Evolutionary conservation across 805 yeast genomes (phyloP).

Genomic region (Kuraishia floccosa): DNA sequence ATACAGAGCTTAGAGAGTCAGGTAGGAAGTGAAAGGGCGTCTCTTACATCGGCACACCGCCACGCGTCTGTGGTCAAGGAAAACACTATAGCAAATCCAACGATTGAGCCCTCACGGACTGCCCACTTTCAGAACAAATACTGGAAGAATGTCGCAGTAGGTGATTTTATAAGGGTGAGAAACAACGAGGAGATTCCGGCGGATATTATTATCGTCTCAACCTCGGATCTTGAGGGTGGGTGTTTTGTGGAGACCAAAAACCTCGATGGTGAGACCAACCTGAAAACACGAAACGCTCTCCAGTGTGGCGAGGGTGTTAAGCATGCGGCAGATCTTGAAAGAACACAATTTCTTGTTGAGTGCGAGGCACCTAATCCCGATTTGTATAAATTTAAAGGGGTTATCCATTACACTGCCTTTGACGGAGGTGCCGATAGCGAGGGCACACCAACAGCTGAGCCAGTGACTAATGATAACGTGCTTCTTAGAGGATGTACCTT

Average conservation of each 20-base stretch:
- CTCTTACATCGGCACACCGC: constrained; percentile 6
- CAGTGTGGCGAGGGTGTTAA: constrained; percentile 38
- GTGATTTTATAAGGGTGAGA: constrained; percentile 60
- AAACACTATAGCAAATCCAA: constrained; percentile 20
- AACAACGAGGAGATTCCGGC: constrained; percentile 77
- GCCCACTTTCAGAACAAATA: constrained; percentile 24
- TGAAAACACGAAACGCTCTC: constrained; percentile 47
- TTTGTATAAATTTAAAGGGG: constrained; percentile 58
- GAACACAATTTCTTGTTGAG: constrained; percentile 48
- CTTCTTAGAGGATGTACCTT: constrained; percentile 63
- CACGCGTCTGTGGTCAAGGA: constrained; percentile 12
- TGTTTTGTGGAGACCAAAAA: constrained; percentile 63
- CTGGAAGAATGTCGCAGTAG: constrained; percentile 67
- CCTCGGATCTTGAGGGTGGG: constrained; percentile 58
- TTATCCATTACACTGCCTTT: constrained; percentile 36
- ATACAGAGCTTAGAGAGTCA: background rate
- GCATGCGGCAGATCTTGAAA: constrained; percentile 48
- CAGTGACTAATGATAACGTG: constrained; percentile 50
- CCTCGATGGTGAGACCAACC: constrained; percentile 67
- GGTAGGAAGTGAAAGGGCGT: background rate
- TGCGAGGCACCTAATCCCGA: constrained; percentile 65
- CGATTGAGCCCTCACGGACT: constrained; percentile 13
- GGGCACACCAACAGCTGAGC: constrained; percentile 31
- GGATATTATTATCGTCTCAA: constrained; percentile 50
- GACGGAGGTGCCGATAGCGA: constrained; percentile 16